Conservation (phyloP, 768 basidiomycete genomes). For the Panaeolus papilionaceus region DNA sequence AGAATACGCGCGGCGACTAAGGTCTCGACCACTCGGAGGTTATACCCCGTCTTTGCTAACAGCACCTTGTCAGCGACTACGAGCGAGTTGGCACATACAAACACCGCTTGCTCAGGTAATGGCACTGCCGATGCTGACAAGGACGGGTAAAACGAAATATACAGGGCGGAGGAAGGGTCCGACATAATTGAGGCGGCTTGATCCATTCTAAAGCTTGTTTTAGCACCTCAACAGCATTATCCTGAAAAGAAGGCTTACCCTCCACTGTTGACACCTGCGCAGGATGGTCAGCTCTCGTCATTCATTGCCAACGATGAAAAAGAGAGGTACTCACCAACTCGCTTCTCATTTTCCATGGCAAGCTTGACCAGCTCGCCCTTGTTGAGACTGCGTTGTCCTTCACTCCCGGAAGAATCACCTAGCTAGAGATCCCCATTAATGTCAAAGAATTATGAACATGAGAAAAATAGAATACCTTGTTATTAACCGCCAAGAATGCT, state of each 20-base stretch:
- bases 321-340: slow-evolving; percentile 58
- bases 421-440: slow-evolving; percentile 28
- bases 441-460: slow-evolving; percentile 7
- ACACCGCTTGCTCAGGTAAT: slow-evolving; percentile 61
- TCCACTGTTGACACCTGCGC: slow-evolving; percentile 72
- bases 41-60: slow-evolving; percentile 80
- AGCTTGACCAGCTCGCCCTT: slow-evolving; percentile 81
- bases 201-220: slow-evolving; percentile 68
- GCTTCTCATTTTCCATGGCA: slow-evolving; percentile 84
- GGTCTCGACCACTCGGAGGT: slow-evolving; percentile 91
- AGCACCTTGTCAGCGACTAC: slow-evolving; percentile 82
- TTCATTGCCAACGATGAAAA: not conserved
- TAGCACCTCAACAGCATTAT: slow-evolving; percentile 9
- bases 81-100: slow-evolving; percentile 85
- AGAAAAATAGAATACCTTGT: slow-evolving; percentile 46
- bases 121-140: slow-evolving; percentile 71
- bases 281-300: slow-evolving; percentile 12
- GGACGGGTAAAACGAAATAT: slow-evolving; percentile 82
- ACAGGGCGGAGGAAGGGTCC: slow-evolving; percentile 70
- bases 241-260: slow-evolving; percentile 53
- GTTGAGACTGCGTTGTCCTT: slow-evolving; percentile 39
- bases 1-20: slow-evolving; percentile 81
- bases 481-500: slow-evolving; percentile 80
- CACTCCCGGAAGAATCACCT: slow-evolving; percentile 13
- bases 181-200: slow-evolving; percentile 90